Percentiles rank a stretch among this genome's conserved stretches.
Evolutionary conservation across 371 early-diverging fungal species (phyloP).

Genomic region (Globomyces sp.): DNA sequence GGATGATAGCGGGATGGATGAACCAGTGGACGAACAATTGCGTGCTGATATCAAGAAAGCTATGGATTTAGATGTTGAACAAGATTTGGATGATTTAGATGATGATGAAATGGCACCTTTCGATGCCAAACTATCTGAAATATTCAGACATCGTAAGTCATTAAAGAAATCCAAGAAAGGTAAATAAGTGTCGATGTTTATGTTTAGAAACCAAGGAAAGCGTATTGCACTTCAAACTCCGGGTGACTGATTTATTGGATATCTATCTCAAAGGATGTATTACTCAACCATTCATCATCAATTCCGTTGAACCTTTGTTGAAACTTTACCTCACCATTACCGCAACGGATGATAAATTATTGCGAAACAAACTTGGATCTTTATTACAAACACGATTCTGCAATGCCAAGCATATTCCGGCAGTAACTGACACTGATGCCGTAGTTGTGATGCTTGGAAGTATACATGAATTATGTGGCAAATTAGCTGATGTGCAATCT

Average conservation of each 20-base stretch:
- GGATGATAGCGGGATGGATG: slow-evolving; percentile 26
- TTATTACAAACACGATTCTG: slow-evolving; percentile 60
- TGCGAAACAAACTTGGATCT: slow-evolving; percentile 65
- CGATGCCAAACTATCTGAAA: slow-evolving; percentile 86
- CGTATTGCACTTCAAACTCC: slow-evolving; percentile 83
- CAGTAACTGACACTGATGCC: slow-evolving; percentile 43
- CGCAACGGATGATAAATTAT: slow-evolving; percentile 59
- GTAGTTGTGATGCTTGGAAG: slow-evolving; percentile 57
- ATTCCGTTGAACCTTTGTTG: slow-evolving; percentile 66
- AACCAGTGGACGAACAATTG: slow-evolving; percentile 35
- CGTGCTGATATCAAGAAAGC: slow-evolving; percentile 29
- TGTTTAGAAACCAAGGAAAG: slow-evolving; percentile 62
- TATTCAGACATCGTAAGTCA: slow-evolving; percentile 54
- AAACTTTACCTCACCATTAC: slow-evolving; percentile 56
- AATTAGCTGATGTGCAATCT: slow-evolving; percentile 37
- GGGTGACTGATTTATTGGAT: slow-evolving; percentile 77
- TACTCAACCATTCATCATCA: slow-evolving; percentile 67
- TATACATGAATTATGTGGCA: slow-evolving; percentile 67
- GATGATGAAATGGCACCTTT: slow-evolving; percentile 92
- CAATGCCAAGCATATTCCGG: slow-evolving; percentile 65
- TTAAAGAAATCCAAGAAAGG: slow-evolving; percentile 45
- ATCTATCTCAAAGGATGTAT: slow-evolving; percentile 72
- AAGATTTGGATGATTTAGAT: slow-evolving; percentile 64
- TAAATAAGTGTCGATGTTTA: slow-evolving; percentile 59
- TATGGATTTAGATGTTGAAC: slow-evolving; percentile 29